Percentiles rank a stretch among this genome's conserved stretches.
Evolutionary conservation across 1,284 basidiomycete genomes (phyloP).

Genomic region (Ceratorhiza oryzae-sativae): DNA sequence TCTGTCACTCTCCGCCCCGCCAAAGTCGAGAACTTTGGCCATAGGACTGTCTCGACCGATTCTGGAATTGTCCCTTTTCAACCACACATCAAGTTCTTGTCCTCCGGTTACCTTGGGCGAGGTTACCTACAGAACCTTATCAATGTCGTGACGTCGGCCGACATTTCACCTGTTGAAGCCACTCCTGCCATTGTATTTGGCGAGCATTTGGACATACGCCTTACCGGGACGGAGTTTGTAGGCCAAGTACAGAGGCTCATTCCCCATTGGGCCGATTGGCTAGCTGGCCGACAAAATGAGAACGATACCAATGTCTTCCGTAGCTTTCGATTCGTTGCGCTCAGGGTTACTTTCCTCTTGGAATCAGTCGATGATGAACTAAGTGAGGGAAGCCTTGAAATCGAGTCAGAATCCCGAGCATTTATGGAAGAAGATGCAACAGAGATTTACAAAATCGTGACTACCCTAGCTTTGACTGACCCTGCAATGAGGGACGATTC

Average conservation of each 20-base stretch:
- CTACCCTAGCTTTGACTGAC: not conserved
- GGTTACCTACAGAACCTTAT: constrained; percentile 24
- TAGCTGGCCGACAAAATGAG: not conserved
- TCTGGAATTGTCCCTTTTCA: constrained; percentile 23
- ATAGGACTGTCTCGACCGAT: constrained; percentile 15
- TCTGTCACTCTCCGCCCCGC: not conserved
- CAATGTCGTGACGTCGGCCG: not conserved
- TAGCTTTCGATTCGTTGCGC: constrained; percentile 23
- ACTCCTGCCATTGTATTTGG: constrained; percentile 29
- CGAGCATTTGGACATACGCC: constrained; percentile 23
- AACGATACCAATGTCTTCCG: constrained; percentile 10
- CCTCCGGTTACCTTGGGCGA: constrained; percentile 28
- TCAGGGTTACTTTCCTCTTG: constrained; percentile 7
- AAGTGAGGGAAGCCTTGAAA: constrained; percentile 1
- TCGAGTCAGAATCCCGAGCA: not conserved
- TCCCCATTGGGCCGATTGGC: constrained; percentile 18
- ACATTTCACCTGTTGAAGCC: constrained; percentile 1
- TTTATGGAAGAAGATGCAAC: constrained; percentile 27
- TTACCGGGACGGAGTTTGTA: constrained; percentile 20
- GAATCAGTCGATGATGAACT: not conserved
- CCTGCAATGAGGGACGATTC: constrained; percentile 19
- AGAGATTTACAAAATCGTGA: constrained; percentile 16
- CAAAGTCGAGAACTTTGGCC: constrained; percentile 2
- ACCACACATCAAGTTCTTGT: constrained; percentile 15
- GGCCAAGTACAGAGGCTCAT: constrained; percentile 10